These are phyloP conservation scores for Colletotrichum tamarilloi DNA, from an alignment of 2,329 filamentous ascomycete genomes.

Conservation along the genomic window DNA sequence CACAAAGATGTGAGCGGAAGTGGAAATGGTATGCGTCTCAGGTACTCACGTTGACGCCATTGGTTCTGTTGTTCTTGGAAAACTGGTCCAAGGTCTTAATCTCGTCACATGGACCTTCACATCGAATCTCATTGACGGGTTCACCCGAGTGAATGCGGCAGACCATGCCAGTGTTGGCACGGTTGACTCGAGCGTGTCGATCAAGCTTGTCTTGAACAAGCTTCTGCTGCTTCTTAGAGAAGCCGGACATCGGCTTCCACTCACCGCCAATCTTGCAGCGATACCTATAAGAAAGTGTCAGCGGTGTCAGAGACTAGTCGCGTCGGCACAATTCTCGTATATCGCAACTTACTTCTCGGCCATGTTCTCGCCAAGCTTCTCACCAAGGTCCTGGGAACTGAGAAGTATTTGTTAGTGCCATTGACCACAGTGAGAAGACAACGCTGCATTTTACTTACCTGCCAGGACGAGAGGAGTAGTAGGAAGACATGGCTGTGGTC, in stretches of 20 bases:
- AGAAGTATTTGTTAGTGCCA: background rate
- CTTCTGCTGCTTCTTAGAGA: slow-evolving; percentile 47
- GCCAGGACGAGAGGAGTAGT: slow-evolving; percentile 1
- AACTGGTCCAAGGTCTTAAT: slow-evolving; percentile 44
- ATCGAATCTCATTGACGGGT: slow-evolving; percentile 41
- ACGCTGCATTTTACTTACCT: background rate
- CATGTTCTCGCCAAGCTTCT: slow-evolving; percentile 5
- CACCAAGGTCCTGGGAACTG: slow-evolving; percentile 6
- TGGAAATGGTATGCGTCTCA: background rate
- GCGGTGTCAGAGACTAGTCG: background rate
- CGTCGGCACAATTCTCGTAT: background rate
- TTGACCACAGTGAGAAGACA: background rate
- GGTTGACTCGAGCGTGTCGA: slow-evolving; percentile 35
- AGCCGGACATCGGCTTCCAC: slow-evolving; percentile 45
- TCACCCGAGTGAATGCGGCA: slow-evolving; percentile 48
- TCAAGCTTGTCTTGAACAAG: slow-evolving; percentile 38
- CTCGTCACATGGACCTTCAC: slow-evolving; percentile 44
- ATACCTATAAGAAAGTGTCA: slow-evolving; percentile 40
- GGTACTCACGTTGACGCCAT: slow-evolving; percentile 44
- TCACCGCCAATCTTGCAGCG: slow-evolving; percentile 50
- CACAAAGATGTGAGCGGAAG: background rate
- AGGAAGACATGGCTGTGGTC: background rate
- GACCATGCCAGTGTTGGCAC: slow-evolving; percentile 49
- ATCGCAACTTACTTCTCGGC: slow-evolving; percentile 12
- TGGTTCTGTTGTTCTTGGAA: slow-evolving; percentile 42